Base-by-base conservation (phyloP, 345 rosid genomes). In the Turritis glabra region DNA sequence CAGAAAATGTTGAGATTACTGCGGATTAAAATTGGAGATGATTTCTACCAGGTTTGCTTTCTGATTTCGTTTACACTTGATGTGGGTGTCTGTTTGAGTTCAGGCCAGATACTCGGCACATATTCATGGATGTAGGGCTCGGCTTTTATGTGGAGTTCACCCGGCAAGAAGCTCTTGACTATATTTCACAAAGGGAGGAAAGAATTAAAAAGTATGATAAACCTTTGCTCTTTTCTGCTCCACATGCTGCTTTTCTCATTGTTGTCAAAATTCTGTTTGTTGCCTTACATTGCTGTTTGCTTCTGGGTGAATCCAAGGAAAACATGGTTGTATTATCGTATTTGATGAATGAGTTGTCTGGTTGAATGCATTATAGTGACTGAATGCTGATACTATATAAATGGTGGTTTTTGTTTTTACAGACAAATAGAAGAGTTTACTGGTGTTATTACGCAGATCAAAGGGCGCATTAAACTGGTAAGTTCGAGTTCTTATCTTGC, bases 81-180 rank as follows among this genome's bases (percentile, higher is more conserved):
- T 37, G 46, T 23, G 35, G 43, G 57, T 62, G 57, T 69, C 3
- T 69, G 47, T 48, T 38, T 79, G 33, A 67, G 58, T 76, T 21
- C 84, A 92, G 96, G 74, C 86, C 94, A 63, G 88, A 90, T 74
- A 86, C 96, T 17, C 84, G 78, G 35, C 80, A 52, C 79, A 84
- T 90, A 64, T 85, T 88, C 83, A 83, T 90, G 65, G 94, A 88
- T 72, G 64, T 88, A 68, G 96, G 96, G 26, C 83, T 90, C 9
- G 96, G 96, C 33, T 90, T 92, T 56, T 87, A 92, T 65, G 96
- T 88, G 72, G 96, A 90, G 79, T 87, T 90, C 75, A 87, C 96
- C 23, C 83, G 94, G 88, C 79, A 87, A 21, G 97, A 92, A 80
- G 97, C 97, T 67, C 79, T 92, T 66, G 80, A 80, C 21, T 82